Evolutionary conservation across 148 eudicot species (phyloP), one percentile per base, ranked within the genome.

Genomic region (Chenopodium quinoa): DNA sequence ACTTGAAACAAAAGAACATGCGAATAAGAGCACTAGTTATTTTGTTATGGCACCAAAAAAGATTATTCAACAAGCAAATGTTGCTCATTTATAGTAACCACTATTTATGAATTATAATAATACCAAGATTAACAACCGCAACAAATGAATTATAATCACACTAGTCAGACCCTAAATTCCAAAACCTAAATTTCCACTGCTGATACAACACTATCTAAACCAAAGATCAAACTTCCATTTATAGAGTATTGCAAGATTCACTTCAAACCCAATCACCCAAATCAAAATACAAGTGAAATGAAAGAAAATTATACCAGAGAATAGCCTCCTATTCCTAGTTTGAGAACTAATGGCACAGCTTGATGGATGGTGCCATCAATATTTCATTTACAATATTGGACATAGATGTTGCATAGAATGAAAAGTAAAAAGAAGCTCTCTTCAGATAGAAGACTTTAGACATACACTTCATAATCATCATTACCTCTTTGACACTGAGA

Each of bases 401-500:
- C 37, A 7, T 78, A 78, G 4, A 19, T 47, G 23, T 68, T 60
- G 37, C 10, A 25, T 62, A 54, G 7, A 58, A 58, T 58, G 63
- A 58, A 25, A 69, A 74, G 9, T n/a, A 23, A 1, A 12, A 40
- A 37, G 60, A 54, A 71, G 72, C 54, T 77, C 47, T 63, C 70
- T 32, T 73, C 65, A 5, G 22, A 56, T 22, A 7, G 81, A 16
- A 78, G 73, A 63, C 76, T 78, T 73, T 50, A 27, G 14, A 37
- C 64, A 34, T 66, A 58, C 44, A 63, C 62, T 78, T 60, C 19
- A 32, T 64, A 58, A 74, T 34, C 40, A 76, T 76, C 62, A 60
- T 17, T 83, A 95, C 99, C 99, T 95, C 99, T 88, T 92, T 93
- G 66, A 95, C 97, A 85, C 97, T 95, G 81, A 95, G 84, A 83